Percentiles rank a stretch among this genome's conserved stretches.
Conservation (phyloP, 129 eudicot genomes). For the Chrysanthemum makinoi region DNA sequence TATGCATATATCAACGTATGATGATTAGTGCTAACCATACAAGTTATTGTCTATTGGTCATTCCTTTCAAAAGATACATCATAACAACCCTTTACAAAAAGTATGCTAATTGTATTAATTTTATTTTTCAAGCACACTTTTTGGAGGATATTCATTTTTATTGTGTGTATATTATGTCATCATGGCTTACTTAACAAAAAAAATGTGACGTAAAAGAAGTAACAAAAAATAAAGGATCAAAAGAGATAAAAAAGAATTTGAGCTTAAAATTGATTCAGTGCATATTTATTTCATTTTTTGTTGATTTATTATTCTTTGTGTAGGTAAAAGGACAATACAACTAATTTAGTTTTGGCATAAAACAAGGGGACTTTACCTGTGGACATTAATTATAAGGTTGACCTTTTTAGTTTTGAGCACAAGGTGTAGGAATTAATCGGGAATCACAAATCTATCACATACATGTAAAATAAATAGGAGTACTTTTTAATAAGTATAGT, state of each 20-base stretch:
- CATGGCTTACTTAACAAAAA: background rate
- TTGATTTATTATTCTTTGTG: too few relatives aligned
- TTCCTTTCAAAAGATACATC: slow-evolving; percentile 26
- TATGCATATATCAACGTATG: slow-evolving; percentile 11
- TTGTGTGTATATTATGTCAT: background rate
- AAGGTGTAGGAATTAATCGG: slow-evolving; percentile 25
- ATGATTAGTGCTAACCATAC: slow-evolving; percentile 25
- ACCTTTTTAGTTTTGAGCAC: slow-evolving; percentile 18
- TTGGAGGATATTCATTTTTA: background rate
- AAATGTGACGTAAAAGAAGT: too few relatives aligned
- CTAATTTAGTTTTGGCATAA: slow-evolving; percentile 13
- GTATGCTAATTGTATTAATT: slow-evolving; percentile 5
- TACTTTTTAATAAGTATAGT: too few relatives aligned
- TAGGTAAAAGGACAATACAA: too few relatives aligned
- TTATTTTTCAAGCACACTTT: slow-evolving; percentile 1
- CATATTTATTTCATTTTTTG: too few relatives aligned
- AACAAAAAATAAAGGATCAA: background rate
- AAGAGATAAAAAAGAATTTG: too few relatives aligned
- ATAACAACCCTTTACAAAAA: slow-evolving; percentile 26
- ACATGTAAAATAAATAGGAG: too few relatives aligned
- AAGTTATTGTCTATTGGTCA: slow-evolving; percentile 24
- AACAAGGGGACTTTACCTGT: slow-evolving; percentile 28
- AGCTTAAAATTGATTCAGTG: too few relatives aligned
- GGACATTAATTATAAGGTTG: slow-evolving; percentile 34
- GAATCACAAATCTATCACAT: background rate